Evolutionary conservation across 768 basidiomycete species (phyloP).

Genomic region (Pulveroboletus sp.): DNA sequence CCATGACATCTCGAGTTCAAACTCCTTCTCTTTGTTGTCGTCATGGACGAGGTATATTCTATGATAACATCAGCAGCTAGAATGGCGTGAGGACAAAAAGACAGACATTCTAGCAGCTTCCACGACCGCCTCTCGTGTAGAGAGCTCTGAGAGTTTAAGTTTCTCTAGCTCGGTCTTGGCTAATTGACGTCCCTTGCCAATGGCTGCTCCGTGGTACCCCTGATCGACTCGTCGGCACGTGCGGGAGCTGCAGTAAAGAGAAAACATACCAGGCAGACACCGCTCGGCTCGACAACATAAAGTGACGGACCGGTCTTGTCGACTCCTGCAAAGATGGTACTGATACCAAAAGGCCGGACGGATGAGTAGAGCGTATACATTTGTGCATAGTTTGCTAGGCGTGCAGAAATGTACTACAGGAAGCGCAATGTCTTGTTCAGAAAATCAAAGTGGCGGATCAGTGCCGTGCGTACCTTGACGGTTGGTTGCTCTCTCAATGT

Average conservation of each 20-base stretch:
- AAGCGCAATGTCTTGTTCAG: neutral
- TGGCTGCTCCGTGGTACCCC: constrained; percentile 96
- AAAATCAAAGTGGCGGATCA: neutral
- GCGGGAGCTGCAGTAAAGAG: neutral
- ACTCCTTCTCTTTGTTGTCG: constrained; percentile 97
- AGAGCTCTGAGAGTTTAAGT: constrained; percentile 78
- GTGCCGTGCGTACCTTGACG: constrained; percentile 59
- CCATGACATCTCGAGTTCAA: constrained; percentile 98
- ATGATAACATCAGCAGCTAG: constrained; percentile 9
- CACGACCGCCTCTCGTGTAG: constrained; percentile 79
- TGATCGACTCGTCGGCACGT: constrained; percentile 27
- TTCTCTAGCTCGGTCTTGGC: constrained; percentile 99
- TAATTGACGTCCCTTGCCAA: constrained; percentile 96
- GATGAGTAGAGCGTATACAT: constrained; percentile 97
- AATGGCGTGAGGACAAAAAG: neutral
- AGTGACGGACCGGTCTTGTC: constrained; percentile 87
- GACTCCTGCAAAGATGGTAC: constrained; percentile 84
- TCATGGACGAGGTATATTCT: constrained; percentile 98
- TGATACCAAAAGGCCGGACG: constrained; percentile 95
- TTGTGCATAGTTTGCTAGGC: constrained; percentile 88
- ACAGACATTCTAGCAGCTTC: constrained; percentile 95
- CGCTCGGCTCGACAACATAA: constrained; percentile 93
- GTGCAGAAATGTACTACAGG: constrained; percentile 60
- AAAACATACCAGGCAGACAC: constrained; percentile 76
- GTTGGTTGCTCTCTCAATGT: constrained; percentile 71